Conservation (phyloP, 2,329 filamentous ascomycete species). For the Neoascochyta sp. region DNA sequence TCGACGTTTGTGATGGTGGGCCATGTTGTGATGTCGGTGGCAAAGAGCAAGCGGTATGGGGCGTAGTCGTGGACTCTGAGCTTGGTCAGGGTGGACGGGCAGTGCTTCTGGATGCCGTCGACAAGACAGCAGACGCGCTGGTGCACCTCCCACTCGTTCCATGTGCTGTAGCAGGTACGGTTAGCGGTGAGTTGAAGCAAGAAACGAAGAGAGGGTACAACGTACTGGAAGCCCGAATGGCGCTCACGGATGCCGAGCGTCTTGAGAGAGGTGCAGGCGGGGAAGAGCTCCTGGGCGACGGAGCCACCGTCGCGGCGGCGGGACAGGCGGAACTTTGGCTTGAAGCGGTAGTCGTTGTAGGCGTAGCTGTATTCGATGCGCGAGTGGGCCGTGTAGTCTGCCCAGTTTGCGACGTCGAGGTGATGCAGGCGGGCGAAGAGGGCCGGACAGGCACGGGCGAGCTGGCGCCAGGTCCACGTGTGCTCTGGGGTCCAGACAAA, state of each 20-base stretch:
- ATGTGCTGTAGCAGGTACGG: constrained; percentile 16
- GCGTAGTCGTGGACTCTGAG: constrained; percentile 36
- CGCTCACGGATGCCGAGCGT: constrained; percentile 33
- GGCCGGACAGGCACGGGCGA: constrained; percentile 29
- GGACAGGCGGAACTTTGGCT: constrained; percentile 34
- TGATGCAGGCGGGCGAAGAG: constrained; percentile 33
- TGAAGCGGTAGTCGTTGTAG: constrained; percentile 37
- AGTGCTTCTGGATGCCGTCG: constrained; percentile 30
- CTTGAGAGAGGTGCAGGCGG: constrained; percentile 29
- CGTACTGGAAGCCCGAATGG: constrained; percentile 32
- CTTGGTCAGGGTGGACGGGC: constrained; percentile 30
- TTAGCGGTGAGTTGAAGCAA: constrained; percentile 5
- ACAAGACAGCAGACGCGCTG: constrained; percentile 37
- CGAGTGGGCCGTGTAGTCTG: constrained; percentile 36
- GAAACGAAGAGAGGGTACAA: background rate
- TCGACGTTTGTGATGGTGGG: constrained; percentile 29
- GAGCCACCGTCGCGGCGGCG: constrained; percentile 33
- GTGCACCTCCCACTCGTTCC: constrained; percentile 39
- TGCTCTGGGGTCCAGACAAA: constrained; percentile 38
- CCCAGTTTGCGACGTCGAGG: constrained; percentile 37
- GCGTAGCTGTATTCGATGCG: constrained; percentile 38
- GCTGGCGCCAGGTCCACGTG: constrained; percentile 37
- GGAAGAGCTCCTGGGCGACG: constrained; percentile 33
- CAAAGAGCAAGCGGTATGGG: constrained; percentile 34
- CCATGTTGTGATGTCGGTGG: constrained; percentile 31